A percentile compares a stretch with the other conserved stretches of the same genome.
These are phyloP conservation scores for Fusarium pininemorale DNA, from an alignment of 2,329 filamentous ascomycete species.

Conservation along the genomic window DNA sequence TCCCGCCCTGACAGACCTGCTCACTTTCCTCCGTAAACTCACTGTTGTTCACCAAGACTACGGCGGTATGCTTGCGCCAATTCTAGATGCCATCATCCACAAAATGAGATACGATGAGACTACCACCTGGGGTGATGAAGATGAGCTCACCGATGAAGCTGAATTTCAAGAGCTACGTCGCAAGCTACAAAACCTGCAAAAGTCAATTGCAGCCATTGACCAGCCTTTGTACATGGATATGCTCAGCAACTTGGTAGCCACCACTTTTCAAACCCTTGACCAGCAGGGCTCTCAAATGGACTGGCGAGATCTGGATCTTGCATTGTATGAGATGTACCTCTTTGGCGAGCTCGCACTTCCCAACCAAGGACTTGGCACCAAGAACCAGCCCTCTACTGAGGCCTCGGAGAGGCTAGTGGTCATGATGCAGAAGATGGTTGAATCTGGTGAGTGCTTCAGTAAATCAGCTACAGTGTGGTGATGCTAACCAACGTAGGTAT, in stretches of 20 bases:
- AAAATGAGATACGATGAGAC: conserved; percentile 99
- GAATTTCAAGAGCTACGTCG: conserved; percentile 97
- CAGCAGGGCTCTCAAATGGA: conserved; percentile 79
- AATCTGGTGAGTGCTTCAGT: conserved; percentile 74
- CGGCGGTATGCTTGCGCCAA: conserved; percentile 82
- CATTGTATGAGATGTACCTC: conserved; percentile 92
- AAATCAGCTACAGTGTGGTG: not conserved
- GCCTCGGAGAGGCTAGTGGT: conserved; percentile 84
- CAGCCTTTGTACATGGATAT: conserved; percentile 89
- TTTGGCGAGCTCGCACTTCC: conserved; percentile 95
- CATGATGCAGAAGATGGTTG: conserved; percentile 97
- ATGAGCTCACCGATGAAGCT: conserved; percentile 94
- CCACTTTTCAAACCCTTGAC: conserved; percentile 83
- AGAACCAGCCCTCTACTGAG: conserved; percentile 80
- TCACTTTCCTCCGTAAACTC: conserved; percentile 88
- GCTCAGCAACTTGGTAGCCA: conserved; percentile 86
- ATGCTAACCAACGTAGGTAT: conserved; percentile 67
- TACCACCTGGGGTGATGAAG: conserved; percentile 89
- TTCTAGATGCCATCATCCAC: conserved; percentile 88
- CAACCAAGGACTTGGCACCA: conserved; percentile 85
- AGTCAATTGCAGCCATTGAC: conserved; percentile 89
- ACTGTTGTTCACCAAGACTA: conserved; percentile 78
- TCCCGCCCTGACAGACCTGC: conserved; percentile 88
- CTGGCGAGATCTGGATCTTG: conserved; percentile 95
- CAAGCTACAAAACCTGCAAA: conserved; percentile 87